Evolutionary conservation across 352 stramenopile species (phyloP).

Genomic region (Phytopythium mirpurense): DNA sequence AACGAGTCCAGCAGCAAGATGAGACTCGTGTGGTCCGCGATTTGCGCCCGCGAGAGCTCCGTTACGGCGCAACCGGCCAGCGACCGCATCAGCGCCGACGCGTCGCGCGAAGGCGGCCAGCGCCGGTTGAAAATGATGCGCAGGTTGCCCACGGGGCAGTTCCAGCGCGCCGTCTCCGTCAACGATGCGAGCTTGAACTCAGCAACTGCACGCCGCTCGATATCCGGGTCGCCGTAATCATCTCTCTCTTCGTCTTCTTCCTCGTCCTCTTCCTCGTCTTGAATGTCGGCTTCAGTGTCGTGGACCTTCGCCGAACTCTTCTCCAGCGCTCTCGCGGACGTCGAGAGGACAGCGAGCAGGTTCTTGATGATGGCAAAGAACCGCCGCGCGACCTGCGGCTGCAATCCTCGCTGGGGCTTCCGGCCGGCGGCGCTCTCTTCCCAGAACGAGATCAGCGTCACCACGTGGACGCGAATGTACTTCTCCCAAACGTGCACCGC

Average conservation of each 20-base stretch:
- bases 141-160: constrained; percentile 41
- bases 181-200: constrained; percentile 41
- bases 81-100: constrained; percentile 41
- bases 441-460: constrained; percentile 80
- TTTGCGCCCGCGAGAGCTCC: constrained; percentile 26
- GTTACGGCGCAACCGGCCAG: constrained; percentile 37
- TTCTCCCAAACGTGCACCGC: constrained; percentile 71
- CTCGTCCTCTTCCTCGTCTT: constrained; percentile 5
- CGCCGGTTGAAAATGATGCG: constrained; percentile 28
- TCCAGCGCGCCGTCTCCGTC: constrained; percentile 40
- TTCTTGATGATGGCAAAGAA: constrained; percentile 79
- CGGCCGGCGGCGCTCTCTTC: constrained; percentile 64
- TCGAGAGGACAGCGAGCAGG: constrained; percentile 40
- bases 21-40: constrained; percentile 65
- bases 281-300: background rate
- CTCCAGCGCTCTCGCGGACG: constrained; percentile 21
- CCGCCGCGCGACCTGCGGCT: constrained; percentile 65
- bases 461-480: constrained; percentile 77
- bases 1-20: constrained; percentile 81
- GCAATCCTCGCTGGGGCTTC: constrained; percentile 62
- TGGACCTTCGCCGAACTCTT: background rate
- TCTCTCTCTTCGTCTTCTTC: constrained; percentile 17
- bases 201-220: constrained; percentile 11
- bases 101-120: constrained; percentile 56
- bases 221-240: constrained; percentile 22